Evolutionary conservation across 441 rosid genomes (phyloP).

Genomic region (Pelargonium fulgidum): DNA sequence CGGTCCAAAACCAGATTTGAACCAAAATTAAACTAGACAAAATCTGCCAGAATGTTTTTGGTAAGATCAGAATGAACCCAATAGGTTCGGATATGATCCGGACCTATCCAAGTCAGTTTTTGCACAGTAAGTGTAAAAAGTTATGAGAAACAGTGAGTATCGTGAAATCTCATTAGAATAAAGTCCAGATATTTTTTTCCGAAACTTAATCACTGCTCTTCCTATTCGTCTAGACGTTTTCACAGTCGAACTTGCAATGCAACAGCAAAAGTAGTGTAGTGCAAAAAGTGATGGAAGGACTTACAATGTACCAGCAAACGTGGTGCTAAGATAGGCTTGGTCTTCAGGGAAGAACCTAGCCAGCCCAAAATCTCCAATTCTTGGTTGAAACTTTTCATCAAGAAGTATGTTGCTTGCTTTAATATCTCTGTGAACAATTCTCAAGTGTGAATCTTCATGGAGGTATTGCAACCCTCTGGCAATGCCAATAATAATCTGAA

Average conservation of each 20-base stretch:
- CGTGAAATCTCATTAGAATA: too few relatives aligned
- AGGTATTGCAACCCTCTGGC: slow-evolving; percentile 61
- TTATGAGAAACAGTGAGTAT: too few relatives aligned
- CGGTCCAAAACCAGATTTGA: too few relatives aligned
- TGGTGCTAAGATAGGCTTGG: slow-evolving; percentile 62
- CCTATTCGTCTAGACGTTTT: too few relatives aligned
- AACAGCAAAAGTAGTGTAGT: background rate
- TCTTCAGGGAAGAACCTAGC: slow-evolving; percentile 74
- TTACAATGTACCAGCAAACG: slow-evolving; percentile 64
- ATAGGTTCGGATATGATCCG: too few relatives aligned
- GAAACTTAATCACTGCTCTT: too few relatives aligned
- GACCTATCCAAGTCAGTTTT: too few relatives aligned
- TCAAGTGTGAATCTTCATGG: slow-evolving; percentile 53
- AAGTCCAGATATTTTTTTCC: too few relatives aligned
- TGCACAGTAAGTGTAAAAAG: too few relatives aligned
- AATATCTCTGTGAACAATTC: slow-evolving; percentile 61
- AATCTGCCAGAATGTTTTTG: too few relatives aligned
- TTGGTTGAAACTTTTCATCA: slow-evolving; percentile 54
- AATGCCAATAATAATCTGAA: slow-evolving; percentile 47
- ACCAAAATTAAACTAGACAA: too few relatives aligned
- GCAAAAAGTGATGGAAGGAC: slow-evolving; percentile 11
- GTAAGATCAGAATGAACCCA: too few relatives aligned
- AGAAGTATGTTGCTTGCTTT: slow-evolving; percentile 73
- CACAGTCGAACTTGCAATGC: background rate
- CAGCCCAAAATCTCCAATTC: slow-evolving; percentile 60